A percentile compares a stretch with the other conserved stretches of the same genome.
Conservation (phyloP, 208 protist species). For the Leishmania amazonensis region DNA sequence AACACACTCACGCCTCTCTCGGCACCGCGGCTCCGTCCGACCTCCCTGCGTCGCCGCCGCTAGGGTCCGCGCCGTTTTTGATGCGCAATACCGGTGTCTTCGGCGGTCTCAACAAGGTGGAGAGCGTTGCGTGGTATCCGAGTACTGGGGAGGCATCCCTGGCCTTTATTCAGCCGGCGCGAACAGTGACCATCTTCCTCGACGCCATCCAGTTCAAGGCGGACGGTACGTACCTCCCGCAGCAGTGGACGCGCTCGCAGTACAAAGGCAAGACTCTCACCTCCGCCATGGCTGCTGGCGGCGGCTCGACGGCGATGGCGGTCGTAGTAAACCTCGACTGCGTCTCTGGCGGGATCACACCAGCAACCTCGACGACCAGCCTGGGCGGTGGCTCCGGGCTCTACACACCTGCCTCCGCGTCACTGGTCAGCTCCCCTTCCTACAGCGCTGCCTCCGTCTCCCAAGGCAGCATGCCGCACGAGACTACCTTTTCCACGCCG, state of each 20-base stretch:
- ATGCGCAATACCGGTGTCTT: slow-evolving; percentile 63
- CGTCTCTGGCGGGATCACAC: slow-evolving; percentile 21
- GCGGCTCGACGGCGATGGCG: slow-evolving; percentile 45
- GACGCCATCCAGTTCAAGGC: slow-evolving; percentile 69
- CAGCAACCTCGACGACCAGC: slow-evolving; percentile 26
- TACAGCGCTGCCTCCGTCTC: slow-evolving; percentile 15
- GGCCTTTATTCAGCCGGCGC: slow-evolving; percentile 74
- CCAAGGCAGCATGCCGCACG: slow-evolving; percentile 25
- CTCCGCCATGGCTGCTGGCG: slow-evolving; percentile 44
- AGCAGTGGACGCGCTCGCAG: slow-evolving; percentile 71
- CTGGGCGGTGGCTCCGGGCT: slow-evolving; percentile 25
- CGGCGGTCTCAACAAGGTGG: slow-evolving; percentile 71
- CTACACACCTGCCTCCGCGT: slow-evolving; percentile 25
- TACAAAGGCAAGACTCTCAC: slow-evolving; percentile 43
- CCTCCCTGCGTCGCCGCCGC: slow-evolving; percentile 1
- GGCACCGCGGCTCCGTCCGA: background rate
- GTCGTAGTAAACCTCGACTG: slow-evolving; percentile 38
- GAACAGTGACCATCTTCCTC: slow-evolving; percentile 75
- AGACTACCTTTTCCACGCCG: slow-evolving; percentile 8
- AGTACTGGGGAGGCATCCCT: slow-evolving; percentile 65
- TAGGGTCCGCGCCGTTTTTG: slow-evolving; percentile 33
- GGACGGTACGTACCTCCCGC: slow-evolving; percentile 56
- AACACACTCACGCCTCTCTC: background rate
- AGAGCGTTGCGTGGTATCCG: slow-evolving; percentile 77
- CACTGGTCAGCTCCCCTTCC: slow-evolving; percentile 11